Base-by-base conservation (phyloP, 768 basidiomycete genomes). In the Termitomyces titanicus region DNA sequence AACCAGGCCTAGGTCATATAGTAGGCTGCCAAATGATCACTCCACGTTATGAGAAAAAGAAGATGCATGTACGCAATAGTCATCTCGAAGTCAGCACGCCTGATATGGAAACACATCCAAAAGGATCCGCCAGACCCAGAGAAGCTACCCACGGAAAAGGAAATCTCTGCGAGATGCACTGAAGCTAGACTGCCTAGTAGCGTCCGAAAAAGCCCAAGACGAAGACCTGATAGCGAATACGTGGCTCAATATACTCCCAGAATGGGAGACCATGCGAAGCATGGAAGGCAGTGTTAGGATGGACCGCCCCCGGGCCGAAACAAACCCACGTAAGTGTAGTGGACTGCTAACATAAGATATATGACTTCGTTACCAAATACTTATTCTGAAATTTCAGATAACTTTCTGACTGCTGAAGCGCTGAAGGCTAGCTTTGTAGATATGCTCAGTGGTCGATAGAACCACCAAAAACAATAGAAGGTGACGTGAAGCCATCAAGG, bases 41-140 rank as follows among this genome's bases (percentile, higher is more conserved):
- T 8, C 42, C n/a, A 12, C 3, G 3, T 5, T 13, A 10, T 13
- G 24, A 18, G 20, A 3, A 20, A 3, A 18, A 31, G 8, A 18
- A 25, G 20, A 44, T 6, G 68, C 7, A 60, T 71, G 0, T 59
- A 55, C 34, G 33, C 55, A 8, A 70, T 70, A 4, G 15, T 70
- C 1, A 55, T 72, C 12, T 63, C 70, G 11, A 69, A 73, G 54
- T 62, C 67, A 0, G 61, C 68, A 2, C 56, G 70, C 56, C 65
- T 69, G 1, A 70, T 70, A 20, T 72, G 69, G 71, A 58, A 54
- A 18, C n/a, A 55, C 18, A 70, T 69, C 34, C 40, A 24, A 7
- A 27, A 56, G 11, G 62, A 60, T n/a, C n/a, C n/a, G 15, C 50
- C 52, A 3, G 40, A 60, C 27, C 40, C 46, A 5, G 37, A 33